Evolutionary conservation across 1,139 yeast genomes (phyloP), one percentile per base, ranked within the genome.

Genomic region (Taiozyma sp.): DNA sequence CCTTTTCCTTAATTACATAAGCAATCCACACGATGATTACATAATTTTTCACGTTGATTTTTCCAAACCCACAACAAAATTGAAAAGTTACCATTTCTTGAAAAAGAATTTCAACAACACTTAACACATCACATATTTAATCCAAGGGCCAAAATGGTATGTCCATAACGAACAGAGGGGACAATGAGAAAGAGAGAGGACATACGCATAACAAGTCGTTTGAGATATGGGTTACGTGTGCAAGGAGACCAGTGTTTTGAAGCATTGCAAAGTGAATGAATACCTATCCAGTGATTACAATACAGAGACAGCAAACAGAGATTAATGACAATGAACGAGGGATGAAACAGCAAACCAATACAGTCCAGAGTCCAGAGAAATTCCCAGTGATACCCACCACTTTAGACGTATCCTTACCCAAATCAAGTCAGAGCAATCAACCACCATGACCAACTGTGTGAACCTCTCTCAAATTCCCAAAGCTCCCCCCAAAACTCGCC

Each of bases 71-170:
- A 48, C 51, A 41, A 44, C 24, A 50, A 50, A 50, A 50, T 43
- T 50, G 53, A 50, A 50, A 47, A 47, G 48, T 48, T 50, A 35
- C 42, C 43, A 49, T 30, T 22, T 44, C 41, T 37, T 37, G 41
- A n/a, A 37, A 37, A 37, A 37, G 41, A 37, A 37, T 37, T 37
- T 37, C 19, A 19, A 37, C 19, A 19, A 19, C 19, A 19, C 9
- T 16, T 22, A 9, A 37, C 19, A 16, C 19, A 24, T 11, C 19
- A 7, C 24, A 37, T 3, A 37, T 19, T 37, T 37, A 37, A 37
- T 37, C 21, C 9, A 19, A 37, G 24, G 41, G 41, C 41, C 50
- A 48, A 45, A 44, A 50, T 50, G 53, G 53, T 50, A 50, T 50
- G 53, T 37, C 41, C 4, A 37, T 3, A 19, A 14, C 41, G 13